phyloP scores from a whole-genome alignment of 2,329 filamentous ascomycete species.

The Pyricularia sp. region DNA sequence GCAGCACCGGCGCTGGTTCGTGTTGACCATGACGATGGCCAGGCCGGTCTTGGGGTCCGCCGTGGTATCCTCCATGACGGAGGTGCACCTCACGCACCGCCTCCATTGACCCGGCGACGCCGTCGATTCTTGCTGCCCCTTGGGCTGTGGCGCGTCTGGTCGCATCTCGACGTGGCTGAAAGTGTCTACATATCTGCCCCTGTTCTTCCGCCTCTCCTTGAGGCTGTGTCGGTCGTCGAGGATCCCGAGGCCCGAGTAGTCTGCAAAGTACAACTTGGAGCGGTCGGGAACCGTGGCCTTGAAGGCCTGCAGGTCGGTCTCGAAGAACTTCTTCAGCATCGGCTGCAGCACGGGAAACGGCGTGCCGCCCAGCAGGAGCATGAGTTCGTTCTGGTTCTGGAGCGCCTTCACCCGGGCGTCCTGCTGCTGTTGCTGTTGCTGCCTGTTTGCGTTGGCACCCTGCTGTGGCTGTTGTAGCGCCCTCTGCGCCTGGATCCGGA shows the following conservation, averaged over 20 bases:
- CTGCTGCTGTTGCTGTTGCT: constrained; percentile 22
- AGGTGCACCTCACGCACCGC: constrained; percentile 46
- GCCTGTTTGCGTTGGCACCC: constrained; percentile 12
- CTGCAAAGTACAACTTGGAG: constrained; percentile 57
- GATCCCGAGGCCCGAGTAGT: constrained; percentile 57
- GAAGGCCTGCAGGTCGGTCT: constrained; percentile 43
- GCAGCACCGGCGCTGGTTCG: constrained; percentile 40
- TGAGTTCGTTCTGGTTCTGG: constrained; percentile 36
- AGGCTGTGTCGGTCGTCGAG: constrained; percentile 41
- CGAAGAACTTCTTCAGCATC: constrained; percentile 54
- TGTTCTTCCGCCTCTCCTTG: constrained; percentile 17
- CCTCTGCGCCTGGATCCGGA: constrained; percentile 33
- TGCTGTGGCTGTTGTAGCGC: constrained; percentile 17
- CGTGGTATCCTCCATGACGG: constrained; percentile 50
- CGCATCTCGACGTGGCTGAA: constrained; percentile 46
- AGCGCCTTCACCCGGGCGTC: constrained; percentile 31
- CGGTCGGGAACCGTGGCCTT: constrained; percentile 48
- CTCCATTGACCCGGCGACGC: constrained; percentile 20
- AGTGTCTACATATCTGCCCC: constrained; percentile 32
- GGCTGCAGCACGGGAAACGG: constrained; percentile 34
- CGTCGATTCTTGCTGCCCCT: constrained; percentile 2
- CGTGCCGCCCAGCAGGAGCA: constrained; percentile 34
- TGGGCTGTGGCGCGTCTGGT: neutral
- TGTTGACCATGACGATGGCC: constrained; percentile 31
- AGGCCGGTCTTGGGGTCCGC: constrained; percentile 31